Evolutionary conservation across 106 monocot species (phyloP), one percentile per base, ranked within the genome.

Genomic region (Vanilla planifolia): DNA sequence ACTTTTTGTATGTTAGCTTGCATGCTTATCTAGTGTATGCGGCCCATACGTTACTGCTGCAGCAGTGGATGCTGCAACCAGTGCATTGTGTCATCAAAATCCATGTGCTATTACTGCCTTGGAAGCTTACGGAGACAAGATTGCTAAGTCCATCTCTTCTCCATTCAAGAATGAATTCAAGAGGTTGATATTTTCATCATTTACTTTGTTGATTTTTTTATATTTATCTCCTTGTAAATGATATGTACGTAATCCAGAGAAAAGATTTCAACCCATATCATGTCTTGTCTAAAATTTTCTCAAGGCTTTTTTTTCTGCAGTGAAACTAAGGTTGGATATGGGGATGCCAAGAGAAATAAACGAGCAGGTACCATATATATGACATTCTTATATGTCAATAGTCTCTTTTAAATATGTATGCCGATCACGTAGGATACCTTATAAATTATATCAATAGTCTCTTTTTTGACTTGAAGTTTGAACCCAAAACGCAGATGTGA

Each of bases 41-140:
- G 86, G 86, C 25, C 76, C 84, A 33, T 44, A 81, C 65, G 52
- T 84, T 72, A 78, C 84, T 47, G 70, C 86, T 33, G 80, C 86
- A 42, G 90, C 84, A 41, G 80, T 84, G 55, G 90, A 81, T 42
- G 78, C 86, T 44, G 78, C 86, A 51, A 64, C 84, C 53, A 41
- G 37, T 35, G 76, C 75, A 57, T 59, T 96, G 39, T 77, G 79
- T 48, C 66, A 62, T 60, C 90, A 96, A 53, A 83, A 71, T 24
- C 63, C 78, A 22, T 78, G 51, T 67, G 86, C 83, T 43, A 80
- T 21, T 60, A 67, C 60, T 56, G 71, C 68, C 0, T 90, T 96
- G 47, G 55, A 60, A 23, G 60, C 63, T 52, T 65, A 59, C 27
- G 59, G 67, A 47, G 56, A 44, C 51, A 56, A 60, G 8, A 5